These are phyloP conservation scores for Stenocarpella maydis DNA, from an alignment of 2,329 filamentous ascomycete genomes.

Conservation along the genomic window DNA sequence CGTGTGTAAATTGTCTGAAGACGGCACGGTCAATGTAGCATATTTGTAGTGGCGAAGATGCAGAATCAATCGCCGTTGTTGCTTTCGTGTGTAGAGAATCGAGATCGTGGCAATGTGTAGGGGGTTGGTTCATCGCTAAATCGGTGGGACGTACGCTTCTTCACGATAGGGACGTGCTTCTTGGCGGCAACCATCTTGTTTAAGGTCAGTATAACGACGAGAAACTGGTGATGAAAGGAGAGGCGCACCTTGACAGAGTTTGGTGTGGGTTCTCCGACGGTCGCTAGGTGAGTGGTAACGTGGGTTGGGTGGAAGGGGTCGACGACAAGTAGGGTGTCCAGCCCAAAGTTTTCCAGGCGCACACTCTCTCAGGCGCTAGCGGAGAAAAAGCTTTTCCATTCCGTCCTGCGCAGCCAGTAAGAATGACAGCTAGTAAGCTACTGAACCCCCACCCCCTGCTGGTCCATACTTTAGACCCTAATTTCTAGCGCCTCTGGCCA, in stretches of 20 bases:
- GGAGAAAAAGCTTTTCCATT: too few relatives aligned
- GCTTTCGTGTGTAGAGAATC: constrained; percentile 3
- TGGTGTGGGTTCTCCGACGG: constrained; percentile 30
- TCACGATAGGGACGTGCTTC: constrained; percentile 99
- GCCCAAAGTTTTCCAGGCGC: neutral
- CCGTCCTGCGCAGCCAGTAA: too few relatives aligned
- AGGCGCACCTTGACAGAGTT: constrained; percentile 35
- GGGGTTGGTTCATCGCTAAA: constrained; percentile 27
- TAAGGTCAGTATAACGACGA: constrained; percentile 26
- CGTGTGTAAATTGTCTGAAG: constrained; percentile 22
- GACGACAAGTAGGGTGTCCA: constrained; percentile 21
- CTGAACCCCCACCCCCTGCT: too few relatives aligned
- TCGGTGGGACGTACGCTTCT: constrained; percentile 87
- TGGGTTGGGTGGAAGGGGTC: constrained; percentile 12
- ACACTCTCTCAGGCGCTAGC: neutral
- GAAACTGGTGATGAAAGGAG: neutral
- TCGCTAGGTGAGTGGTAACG: constrained; percentile 34
- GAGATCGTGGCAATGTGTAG: constrained; percentile 34
- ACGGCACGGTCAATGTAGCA: constrained; percentile 28
- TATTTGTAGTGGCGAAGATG: neutral
- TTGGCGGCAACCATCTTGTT: constrained; percentile 95
- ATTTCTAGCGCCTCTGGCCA: too few relatives aligned
- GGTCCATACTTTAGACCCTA: too few relatives aligned
- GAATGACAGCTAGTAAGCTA: too few relatives aligned
- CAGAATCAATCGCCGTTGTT: constrained; percentile 17